Percentiles rank a stretch among this genome's conserved stretches.
Conservation (phyloP, 2,329 filamentous ascomycete genomes). For the Ophiocordyceps camponoti-floridani region DNA sequence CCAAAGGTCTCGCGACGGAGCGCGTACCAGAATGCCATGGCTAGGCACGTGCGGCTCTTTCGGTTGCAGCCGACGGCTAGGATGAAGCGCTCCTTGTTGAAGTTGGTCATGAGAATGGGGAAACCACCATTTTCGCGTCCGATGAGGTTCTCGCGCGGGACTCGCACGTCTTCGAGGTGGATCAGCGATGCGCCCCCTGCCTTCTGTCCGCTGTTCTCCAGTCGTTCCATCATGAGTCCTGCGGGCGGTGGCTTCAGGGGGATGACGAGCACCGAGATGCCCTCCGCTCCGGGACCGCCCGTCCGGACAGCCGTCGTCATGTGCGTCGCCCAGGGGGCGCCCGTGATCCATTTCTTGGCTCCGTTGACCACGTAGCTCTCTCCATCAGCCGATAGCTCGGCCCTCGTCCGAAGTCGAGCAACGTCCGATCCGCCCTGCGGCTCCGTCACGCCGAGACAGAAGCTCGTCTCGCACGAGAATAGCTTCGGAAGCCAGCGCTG, state of each 20-base stretch:
- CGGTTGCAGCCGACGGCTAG: slow-evolving; percentile 38
- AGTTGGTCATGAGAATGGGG: slow-evolving; percentile 68
- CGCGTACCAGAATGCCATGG: slow-evolving; percentile 33
- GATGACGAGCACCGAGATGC: slow-evolving; percentile 40
- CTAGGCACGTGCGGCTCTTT: slow-evolving; percentile 35
- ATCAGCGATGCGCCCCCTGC: slow-evolving; percentile 65
- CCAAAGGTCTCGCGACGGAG: slow-evolving; percentile 38
- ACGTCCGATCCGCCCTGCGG: slow-evolving; percentile 73
- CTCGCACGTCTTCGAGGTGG: slow-evolving; percentile 75
- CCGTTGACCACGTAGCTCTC: slow-evolving; percentile 38
- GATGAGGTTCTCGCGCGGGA: slow-evolving; percentile 59
- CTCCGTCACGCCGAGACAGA: slow-evolving; percentile 75
- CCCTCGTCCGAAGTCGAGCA: slow-evolving; percentile 61
- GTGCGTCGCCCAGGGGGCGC: slow-evolving; percentile 52
- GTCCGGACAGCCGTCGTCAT: slow-evolving; percentile 70
- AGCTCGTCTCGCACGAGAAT: slow-evolving; percentile 63
- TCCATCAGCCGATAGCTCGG: slow-evolving; percentile 56
- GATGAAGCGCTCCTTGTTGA: slow-evolving; percentile 66
- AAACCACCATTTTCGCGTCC: slow-evolving; percentile 78
- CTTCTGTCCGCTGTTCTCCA: slow-evolving; percentile 48
- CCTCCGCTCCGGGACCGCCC: slow-evolving; percentile 32
- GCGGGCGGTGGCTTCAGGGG: slow-evolving; percentile 26
- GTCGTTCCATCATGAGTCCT: slow-evolving; percentile 25
- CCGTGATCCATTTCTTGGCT: slow-evolving; percentile 71
- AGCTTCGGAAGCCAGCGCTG: slow-evolving; percentile 49